Evolutionary conservation across 345 rosid species (phyloP), one percentile per base, ranked within the genome.

Genomic region (Populus simonii): DNA sequence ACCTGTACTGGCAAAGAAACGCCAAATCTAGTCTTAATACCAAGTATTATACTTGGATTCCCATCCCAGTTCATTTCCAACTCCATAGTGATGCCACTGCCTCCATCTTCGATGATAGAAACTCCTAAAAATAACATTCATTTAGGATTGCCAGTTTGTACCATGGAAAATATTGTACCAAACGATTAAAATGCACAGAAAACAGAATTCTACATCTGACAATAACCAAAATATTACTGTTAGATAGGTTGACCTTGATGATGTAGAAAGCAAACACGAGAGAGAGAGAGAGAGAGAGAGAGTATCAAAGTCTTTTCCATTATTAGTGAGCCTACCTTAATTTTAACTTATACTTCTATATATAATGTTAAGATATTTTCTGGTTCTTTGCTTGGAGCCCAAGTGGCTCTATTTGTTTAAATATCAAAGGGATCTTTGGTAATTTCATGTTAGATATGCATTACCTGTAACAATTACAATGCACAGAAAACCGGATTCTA

Each of bases 21-120:
- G 13, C 85, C 85, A 43, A 82, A 39, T 55, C 82, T 82, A 39
- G 85, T 82, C 76, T 82, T 82, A 53, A 82, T 79, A 49, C 23
- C 85, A 66, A 82, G 85, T 71, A 82, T 27, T 66, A 82, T 82
- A 69, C 75, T 82, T 20, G 85, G 85, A 79, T 82, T 82, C 66
- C 85, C 85, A 67, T 82, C 85, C 85, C 85, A 82, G 22, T 75
- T 82, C 85, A 82, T 75, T 82, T 82, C 85, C 85, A 82, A 74
- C 81, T 82, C 85, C 85, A 82, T 78, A 8, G 85, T 82, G 22
- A 82, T 71, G 69, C 82, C 80, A 75, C 45, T 72, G 29, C 74
- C 73, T 16, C 71, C 82, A 71, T 72, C 79, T 78, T 82, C 85
- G 49, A 82, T 66, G 73, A 82, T 72, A 55, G 82, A 78, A 78